phyloP scores from a whole-genome alignment of 2,329 filamentous ascomycete genomes.

The Colletotrichum shisoi region DNA sequence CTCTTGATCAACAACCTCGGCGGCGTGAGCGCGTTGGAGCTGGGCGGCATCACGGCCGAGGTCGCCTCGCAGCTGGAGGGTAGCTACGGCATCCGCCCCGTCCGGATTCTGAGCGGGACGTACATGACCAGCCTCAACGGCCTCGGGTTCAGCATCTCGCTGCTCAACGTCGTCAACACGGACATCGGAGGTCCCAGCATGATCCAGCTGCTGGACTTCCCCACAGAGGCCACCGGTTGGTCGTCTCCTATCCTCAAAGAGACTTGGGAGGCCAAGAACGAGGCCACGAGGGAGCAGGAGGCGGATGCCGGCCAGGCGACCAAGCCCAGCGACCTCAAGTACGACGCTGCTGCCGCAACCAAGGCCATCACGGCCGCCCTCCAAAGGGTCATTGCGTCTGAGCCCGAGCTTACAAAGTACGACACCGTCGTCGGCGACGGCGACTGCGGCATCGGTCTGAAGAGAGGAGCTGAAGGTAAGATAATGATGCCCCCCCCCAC shows the following conservation, averaged over 20 bases:
- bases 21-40: slow-evolving; percentile 74
- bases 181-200: slow-evolving; percentile 68
- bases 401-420: slow-evolving; percentile 75
- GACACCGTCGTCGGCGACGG: slow-evolving; percentile 89
- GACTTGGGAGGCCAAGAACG: slow-evolving; percentile 69
- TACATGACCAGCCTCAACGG: slow-evolving; percentile 84
- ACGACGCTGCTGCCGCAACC: slow-evolving; percentile 61
- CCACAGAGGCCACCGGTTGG: slow-evolving; percentile 76
- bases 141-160: slow-evolving; percentile 75
- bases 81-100: slow-evolving; percentile 67
- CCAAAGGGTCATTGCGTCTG: slow-evolving; percentile 68
- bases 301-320: slow-evolving; percentile 46
- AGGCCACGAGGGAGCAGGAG: slow-evolving; percentile 55
- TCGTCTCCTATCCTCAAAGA: slow-evolving; percentile 66
- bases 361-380: slow-evolving; percentile 65
- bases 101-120: slow-evolving; percentile 71
- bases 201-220: slow-evolving; percentile 74
- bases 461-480: slow-evolving; percentile 81
- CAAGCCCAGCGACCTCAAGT: slow-evolving; percentile 58
- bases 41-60: slow-evolving; percentile 75
- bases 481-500: neutral
- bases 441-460: slow-evolving; percentile 86
- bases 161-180: slow-evolving; percentile 70
- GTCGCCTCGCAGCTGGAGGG: slow-evolving; percentile 69
- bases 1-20: slow-evolving; percentile 79